These are phyloP conservation scores for Fusarium proliferatum DNA, from an alignment of 2,329 filamentous ascomycete species.

Conservation along the genomic window DNA sequence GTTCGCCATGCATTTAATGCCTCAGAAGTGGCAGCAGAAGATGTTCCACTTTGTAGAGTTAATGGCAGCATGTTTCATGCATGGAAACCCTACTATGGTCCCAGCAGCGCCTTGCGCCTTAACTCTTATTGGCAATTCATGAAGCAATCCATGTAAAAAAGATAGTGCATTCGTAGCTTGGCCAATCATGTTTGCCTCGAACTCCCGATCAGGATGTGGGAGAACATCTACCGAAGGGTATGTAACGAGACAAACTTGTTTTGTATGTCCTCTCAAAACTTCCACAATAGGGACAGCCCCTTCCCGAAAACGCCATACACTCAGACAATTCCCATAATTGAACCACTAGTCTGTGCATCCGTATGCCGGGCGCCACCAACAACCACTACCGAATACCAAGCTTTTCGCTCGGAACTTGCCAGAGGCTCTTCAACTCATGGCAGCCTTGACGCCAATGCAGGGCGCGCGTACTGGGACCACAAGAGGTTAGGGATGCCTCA, in stretches of 20 bases:
- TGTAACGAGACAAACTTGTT: not conserved
- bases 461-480: slow-evolving; percentile 1
- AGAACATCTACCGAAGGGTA: slow-evolving; percentile 3
- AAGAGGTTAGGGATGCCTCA: slow-evolving; percentile 4
- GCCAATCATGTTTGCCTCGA: not conserved
- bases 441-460: not conserved
- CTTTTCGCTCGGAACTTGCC: slow-evolving; percentile 32
- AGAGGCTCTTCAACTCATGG: not conserved
- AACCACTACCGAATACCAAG: slow-evolving; percentile 31
- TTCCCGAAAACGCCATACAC: slow-evolving; percentile 20
- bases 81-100: not conserved
- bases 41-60: not conserved
- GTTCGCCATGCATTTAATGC: not conserved
- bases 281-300: slow-evolving; percentile 15
- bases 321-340: not conserved
- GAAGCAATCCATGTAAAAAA: not conserved
- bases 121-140: slow-evolving; percentile 29
- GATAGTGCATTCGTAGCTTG: slow-evolving; percentile 11
- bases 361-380: slow-evolving; percentile 24
- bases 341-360: not conserved
- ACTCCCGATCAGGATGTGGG: slow-evolving; percentile 11
- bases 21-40: not conserved
- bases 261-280: slow-evolving; percentile 16
- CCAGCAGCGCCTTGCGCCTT: not conserved
- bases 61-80: not conserved